Conservation (phyloP, 1,284 basidiomycete species). For the Tilletia indica region DNA sequence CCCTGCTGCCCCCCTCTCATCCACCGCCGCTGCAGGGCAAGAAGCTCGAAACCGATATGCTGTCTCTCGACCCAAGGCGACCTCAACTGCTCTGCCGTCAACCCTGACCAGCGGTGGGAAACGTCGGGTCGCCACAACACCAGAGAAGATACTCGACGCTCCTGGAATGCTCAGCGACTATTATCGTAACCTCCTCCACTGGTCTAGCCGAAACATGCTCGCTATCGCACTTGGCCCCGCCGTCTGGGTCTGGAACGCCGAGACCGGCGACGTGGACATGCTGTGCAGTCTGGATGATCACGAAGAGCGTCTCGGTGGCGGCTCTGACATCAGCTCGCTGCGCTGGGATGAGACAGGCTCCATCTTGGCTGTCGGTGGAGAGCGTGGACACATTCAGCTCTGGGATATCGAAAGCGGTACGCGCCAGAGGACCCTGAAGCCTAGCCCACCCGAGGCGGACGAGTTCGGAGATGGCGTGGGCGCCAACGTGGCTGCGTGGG, state of each 20-base stretch:
- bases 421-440: constrained; percentile 69
- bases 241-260: constrained; percentile 90
- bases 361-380: constrained; percentile 81
- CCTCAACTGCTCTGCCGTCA: constrained; percentile 34
- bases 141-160: constrained; percentile 88
- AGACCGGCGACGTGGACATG: constrained; percentile 76
- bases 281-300: constrained; percentile 59
- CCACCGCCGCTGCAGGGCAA: constrained; percentile 38
- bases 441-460: constrained; percentile 28
- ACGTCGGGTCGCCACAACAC: constrained; percentile 77
- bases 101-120: constrained; percentile 59
- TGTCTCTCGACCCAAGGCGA: constrained; percentile 39
- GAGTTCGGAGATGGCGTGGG: constrained; percentile 43
- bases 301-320: constrained; percentile 49
- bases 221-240: constrained; percentile 79
- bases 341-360: constrained; percentile 84
- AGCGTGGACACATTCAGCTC: constrained; percentile 85
- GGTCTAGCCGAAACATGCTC: constrained; percentile 77
- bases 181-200: constrained; percentile 89
- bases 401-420: constrained; percentile 83
- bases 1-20: constrained; percentile 56
- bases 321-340: constrained; percentile 66
- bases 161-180: constrained; percentile 94
- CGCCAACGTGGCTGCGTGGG: constrained; percentile 48
- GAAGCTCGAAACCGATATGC: constrained; percentile 52